Percentiles rank a stretch among this genome's conserved stretches.
phyloP scores from a whole-genome alignment of 2,329 filamentous ascomycete genomes.

The Zarea fungicola region DNA sequence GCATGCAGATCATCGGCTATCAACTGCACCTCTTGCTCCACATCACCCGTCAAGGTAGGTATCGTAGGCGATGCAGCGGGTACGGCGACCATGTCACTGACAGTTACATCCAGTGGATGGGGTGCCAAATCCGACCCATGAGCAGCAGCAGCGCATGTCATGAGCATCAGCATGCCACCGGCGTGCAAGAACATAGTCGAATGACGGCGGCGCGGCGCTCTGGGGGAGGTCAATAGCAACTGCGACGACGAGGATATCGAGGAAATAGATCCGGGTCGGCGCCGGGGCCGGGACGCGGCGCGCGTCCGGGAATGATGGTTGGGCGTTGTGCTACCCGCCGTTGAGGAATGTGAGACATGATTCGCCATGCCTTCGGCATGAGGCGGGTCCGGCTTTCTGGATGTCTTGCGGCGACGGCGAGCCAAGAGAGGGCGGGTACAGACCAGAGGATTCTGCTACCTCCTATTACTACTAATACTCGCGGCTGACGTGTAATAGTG shows the following conservation, averaged over 20 bases:
- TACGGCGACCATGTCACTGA: background rate
- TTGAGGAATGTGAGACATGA: constrained; percentile 7
- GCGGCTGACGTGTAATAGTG: too few species aligned
- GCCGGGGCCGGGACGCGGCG: background rate
- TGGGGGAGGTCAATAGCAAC: background rate
- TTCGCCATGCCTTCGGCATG: constrained; percentile 1
- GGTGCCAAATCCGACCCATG: too few species aligned
- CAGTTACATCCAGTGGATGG: background rate
- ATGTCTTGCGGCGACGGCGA: too few species aligned
- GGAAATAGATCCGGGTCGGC: background rate
- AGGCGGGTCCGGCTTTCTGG: background rate
- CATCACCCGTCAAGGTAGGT: constrained; percentile 3
- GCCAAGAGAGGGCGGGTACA: too few species aligned
- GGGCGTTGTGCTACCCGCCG: background rate
- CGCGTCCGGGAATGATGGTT: background rate
- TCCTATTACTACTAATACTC: too few species aligned
- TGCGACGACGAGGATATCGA: background rate
- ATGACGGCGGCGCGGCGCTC: background rate
- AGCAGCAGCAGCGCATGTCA: background rate
- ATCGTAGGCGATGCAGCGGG: constrained; percentile 6
- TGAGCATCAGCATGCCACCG: background rate
- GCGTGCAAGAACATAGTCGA: constrained; percentile 2
- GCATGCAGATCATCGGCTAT: background rate
- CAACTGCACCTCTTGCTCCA: background rate
- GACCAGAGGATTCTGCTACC: too few species aligned